Percentiles rank a stretch among this genome's conserved stretches.
phyloP scores from a whole-genome alignment of 177 flowering plant species.

The Telopea speciosissima region DNA sequence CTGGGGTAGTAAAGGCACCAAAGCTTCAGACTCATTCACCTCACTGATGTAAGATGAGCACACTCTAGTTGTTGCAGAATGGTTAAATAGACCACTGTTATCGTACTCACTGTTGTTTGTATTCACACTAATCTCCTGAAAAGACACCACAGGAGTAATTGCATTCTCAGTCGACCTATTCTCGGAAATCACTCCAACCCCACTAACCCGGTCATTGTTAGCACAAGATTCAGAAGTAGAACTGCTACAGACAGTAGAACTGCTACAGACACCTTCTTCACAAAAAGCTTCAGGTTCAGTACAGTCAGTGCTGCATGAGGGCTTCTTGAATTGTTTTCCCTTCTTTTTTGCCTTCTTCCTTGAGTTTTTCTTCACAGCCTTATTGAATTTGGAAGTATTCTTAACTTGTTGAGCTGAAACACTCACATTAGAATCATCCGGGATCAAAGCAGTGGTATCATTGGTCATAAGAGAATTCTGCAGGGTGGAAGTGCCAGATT shows the following conservation, averaged over 20 bases:
- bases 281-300: constrained; percentile 14
- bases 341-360: constrained; percentile 45
- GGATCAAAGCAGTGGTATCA: constrained; percentile 19
- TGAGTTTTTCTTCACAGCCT: constrained; percentile 23
- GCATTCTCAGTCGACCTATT: constrained; percentile 10
- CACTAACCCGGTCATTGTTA: constrained; percentile 15
- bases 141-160: constrained; percentile 14
- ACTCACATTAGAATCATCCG: constrained; percentile 17
- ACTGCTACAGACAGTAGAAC: constrained; percentile 19
- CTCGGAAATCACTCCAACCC: constrained; percentile 12
- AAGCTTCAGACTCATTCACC: constrained; percentile 14
- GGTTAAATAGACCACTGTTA: constrained; percentile 1
- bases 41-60: constrained; percentile 14
- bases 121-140: constrained; percentile 11
- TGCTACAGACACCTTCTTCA: constrained; percentile 17
- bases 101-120: constrained; percentile 8
- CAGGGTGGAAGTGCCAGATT: constrained; percentile 16
- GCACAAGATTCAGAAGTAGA: constrained; percentile 22
- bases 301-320: constrained; percentile 16
- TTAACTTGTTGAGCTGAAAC: constrained; percentile 13
- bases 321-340: constrained; percentile 30
- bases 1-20: constrained; percentile 14
- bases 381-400: constrained; percentile 20
- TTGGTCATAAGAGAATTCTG: constrained; percentile 8
- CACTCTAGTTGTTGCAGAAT: constrained; percentile 13